Base-by-base conservation (phyloP, 2,329 filamentous ascomycete genomes). In the Atkinsonella hypoxylon region DNA sequence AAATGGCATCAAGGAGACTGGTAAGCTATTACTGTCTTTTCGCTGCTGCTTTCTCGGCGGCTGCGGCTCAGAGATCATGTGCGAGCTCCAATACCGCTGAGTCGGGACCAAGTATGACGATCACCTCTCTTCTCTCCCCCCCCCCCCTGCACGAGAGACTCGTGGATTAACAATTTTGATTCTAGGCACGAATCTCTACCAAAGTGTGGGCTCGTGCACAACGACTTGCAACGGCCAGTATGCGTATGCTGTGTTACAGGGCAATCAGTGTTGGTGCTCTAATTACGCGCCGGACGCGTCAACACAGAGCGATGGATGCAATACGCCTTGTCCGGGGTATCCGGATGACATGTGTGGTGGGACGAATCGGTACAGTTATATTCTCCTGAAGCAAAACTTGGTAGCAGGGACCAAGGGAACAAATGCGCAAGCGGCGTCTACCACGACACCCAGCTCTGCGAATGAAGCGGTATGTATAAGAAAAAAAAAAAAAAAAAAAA, bases 101-200 rank as follows among this genome's bases (percentile, higher is more conserved):
- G n/a, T 42, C 40, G 18, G 18, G 11, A 42, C 40, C 40, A 20
- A 20, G 40, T 26, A 26, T 32, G 57, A 61, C 1, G 70, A 69
- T 11, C 71, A 74, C 53, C 59, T 71, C 2, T 70, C 70, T 0
- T 73, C 73, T 73, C 68, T 6, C 69, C 68, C 3, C 61, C 61
- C 10, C 57, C 60, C 34, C 30, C 57, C 53, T 13, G 10, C 18
- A 26, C 15, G 18, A 38, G 39, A 22, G 2, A 17, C 2, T 22
- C 10, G 20, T 22, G 20, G 20, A 5, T n/a, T 30, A 12, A 30
- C 32, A 30, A 13, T 22, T 3, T 22, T 3, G 2, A 6, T n/a
- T 17, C 10, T 45, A 51, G 50, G 5, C 10, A 18, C 40, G 17
- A 42, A 51, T 36, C 17, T 47, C 12, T 51, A 45, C 26, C 50